Percentiles rank a stretch among this genome's conserved stretches.
These are phyloP conservation scores for Taphrina wiesneri DNA, from an alignment of 1,139 yeast genomes.

Conservation along the genomic window DNA sequence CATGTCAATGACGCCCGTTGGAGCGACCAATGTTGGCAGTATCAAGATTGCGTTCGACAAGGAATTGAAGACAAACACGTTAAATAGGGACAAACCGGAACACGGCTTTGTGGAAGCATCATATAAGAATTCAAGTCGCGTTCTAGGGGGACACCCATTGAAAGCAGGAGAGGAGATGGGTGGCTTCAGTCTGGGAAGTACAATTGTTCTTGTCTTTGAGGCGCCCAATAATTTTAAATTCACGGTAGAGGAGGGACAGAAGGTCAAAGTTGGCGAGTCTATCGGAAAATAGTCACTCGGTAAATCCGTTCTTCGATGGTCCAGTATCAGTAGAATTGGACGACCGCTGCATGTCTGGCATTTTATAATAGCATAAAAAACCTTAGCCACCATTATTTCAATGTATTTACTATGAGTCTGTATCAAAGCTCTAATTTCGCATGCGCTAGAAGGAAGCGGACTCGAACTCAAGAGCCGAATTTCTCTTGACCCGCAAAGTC, in stretches of 20 bases:
- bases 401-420: background rate
- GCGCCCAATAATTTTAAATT: constrained; percentile 82
- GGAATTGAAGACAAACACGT: constrained; percentile 73
- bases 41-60: constrained; percentile 89
- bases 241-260: constrained; percentile 66
- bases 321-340: too few relatives aligned
- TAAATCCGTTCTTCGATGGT: too few relatives aligned
- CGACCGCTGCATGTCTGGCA: too few relatives aligned
- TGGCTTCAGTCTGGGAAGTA: constrained; percentile 92
- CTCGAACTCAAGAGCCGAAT: constrained; percentile 30
- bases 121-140: constrained; percentile 72
- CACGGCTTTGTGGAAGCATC: constrained; percentile 91
- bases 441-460: constrained; percentile 16
- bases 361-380: background rate
- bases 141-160: constrained; percentile 87
- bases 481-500: background rate
- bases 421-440: constrained; percentile 24
- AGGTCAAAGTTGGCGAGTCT: constrained; percentile 71
- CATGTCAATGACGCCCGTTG: constrained; percentile 98
- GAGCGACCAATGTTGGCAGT: constrained; percentile 98
- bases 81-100: constrained; percentile 44
- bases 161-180: constrained; percentile 95
- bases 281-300: background rate
- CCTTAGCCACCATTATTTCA: background rate
- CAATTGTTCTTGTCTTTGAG: constrained; percentile 93